Evolutionary conservation across 2,329 filamentous ascomycete species (phyloP).

Genomic region (Myrmaecium sp.): DNA sequence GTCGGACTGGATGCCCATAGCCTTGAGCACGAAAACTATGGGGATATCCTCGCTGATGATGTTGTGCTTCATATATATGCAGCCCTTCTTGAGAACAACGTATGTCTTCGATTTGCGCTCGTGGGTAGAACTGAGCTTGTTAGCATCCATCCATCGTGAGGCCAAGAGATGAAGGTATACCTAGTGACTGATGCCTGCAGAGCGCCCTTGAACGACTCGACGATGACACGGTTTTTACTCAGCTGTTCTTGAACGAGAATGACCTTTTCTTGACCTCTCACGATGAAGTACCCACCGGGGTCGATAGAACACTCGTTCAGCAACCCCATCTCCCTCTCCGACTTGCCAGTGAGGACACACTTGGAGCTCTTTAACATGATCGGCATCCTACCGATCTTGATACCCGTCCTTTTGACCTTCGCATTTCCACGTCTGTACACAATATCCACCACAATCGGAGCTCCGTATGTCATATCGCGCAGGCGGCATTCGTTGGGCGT

Average conservation of each 20-base stretch:
- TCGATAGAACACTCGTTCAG: constrained; percentile 94
- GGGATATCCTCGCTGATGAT: constrained; percentile 87
- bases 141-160: background rate
- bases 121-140: constrained; percentile 63
- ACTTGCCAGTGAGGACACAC: constrained; percentile 70
- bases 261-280: constrained; percentile 95
- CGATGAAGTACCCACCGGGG: constrained; percentile 94
- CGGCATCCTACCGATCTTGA: constrained; percentile 78
- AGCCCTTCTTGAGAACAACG: constrained; percentile 83
- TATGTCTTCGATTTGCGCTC: constrained; percentile 98
- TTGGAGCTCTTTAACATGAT: constrained; percentile 96
- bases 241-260: constrained; percentile 96
- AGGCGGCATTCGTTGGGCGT: constrained; percentile 94
- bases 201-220: constrained; percentile 87
- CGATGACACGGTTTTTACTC: constrained; percentile 97
- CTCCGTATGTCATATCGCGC: constrained; percentile 94
- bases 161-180: constrained; percentile 16
- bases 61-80: constrained; percentile 81
- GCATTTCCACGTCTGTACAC: constrained; percentile 72
- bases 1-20: constrained; percentile 83
- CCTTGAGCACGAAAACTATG: constrained; percentile 83
- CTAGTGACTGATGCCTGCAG: constrained; percentile 87
- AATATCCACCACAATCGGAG: constrained; percentile 84
- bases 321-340: constrained; percentile 71
- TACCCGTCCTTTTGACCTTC: constrained; percentile 52